Evolutionary conservation across 768 basidiomycete species (phyloP), one percentile per base, ranked within the genome.

Genomic region (Candolleomyces aberdarensis): DNA sequence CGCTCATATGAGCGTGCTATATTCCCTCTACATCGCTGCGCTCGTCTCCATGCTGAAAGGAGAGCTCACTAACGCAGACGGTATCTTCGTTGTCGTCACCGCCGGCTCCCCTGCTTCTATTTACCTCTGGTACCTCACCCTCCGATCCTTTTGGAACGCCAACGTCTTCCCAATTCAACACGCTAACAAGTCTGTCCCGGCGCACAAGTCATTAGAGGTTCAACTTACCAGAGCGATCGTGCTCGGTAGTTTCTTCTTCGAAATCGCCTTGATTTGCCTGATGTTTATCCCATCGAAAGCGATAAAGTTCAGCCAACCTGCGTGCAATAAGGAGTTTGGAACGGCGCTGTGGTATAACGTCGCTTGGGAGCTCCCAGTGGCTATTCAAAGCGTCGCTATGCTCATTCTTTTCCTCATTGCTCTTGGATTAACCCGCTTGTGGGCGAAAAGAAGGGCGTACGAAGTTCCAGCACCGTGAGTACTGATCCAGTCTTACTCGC

Each of bases 61-160:
- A 5, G 50, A 65, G 29, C 66, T 69, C 13, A 66, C 64, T 1
- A 56, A 64, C 19, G 65, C 58, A 41, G 67, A 69, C 51, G 65
- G 43, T 1, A 41, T 66, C 6, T 69, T 66, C 56, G 64, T 66
- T 8, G 57, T 69, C 41, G 41, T 65, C 22, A 40, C 56, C 5
- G 59, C 61, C 39, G 64, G 61, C 2, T 69, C 67, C 0, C 67
- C 67, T 5, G 62, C 53, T 1, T 67, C 60, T 19, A 32, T 69
- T 14, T 57, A 61, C 36, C 32, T 69, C 5, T 69, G 67, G 67
- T 44, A 59, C 32, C 26, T 39, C 32, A 26, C 53, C 31, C 32
- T 58, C 62, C 6, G 29, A n/a, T 63, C 62, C 31, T 46, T 52
- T 53, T 54, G 58, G 51, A 54, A 59, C 36, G 17, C 53, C 20